Evolutionary conservation across 345 rosid genomes (phyloP).

Genomic region (Passiflora organensis): DNA sequence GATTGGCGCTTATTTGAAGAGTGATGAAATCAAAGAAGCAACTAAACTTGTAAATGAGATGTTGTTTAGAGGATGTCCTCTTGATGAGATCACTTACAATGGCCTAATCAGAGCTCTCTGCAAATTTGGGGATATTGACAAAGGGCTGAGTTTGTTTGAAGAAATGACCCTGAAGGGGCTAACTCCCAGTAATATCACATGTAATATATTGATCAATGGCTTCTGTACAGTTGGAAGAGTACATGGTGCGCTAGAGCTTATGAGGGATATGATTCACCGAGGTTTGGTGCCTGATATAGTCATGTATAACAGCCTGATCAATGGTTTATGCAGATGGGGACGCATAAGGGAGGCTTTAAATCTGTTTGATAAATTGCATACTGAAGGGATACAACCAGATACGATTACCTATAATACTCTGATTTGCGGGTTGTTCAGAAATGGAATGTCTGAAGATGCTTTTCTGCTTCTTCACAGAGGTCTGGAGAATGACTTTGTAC

Average conservation of each 20-base stretch:
- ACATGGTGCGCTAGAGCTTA: conserved; percentile 56
- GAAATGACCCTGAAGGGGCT: conserved; percentile 63
- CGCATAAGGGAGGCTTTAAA: conserved; percentile 52
- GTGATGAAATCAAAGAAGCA: conserved; percentile 62
- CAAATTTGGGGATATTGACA: conserved; percentile 54
- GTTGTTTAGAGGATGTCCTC: conserved; percentile 66
- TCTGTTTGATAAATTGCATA: conserved; percentile 52
- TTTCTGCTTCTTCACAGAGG: conserved; percentile 50
- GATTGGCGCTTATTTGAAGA: conserved; percentile 52
- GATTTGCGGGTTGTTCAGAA: conserved; percentile 68
- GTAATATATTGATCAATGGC: conserved; percentile 71
- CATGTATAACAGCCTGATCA: conserved; percentile 71
- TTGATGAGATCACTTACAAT: conserved; percentile 72
- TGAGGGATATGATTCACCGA: conserved; percentile 64
- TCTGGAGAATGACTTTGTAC: conserved; percentile 48
- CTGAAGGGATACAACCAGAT: conserved; percentile 74
- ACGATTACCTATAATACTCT: conserved; percentile 71
- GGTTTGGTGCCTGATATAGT: conserved; percentile 75
- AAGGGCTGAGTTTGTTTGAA: conserved; percentile 69
- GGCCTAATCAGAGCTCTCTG: conserved; percentile 66
- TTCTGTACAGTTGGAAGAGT: conserved; percentile 58
- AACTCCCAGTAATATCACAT: conserved; percentile 51
- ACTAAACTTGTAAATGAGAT: conserved; percentile 69
- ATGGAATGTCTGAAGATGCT: conserved; percentile 53
- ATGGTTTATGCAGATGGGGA: conserved; percentile 66